These are phyloP conservation scores for Lolium rigidum DNA, from an alignment of 176 grass and related monocot species.

Conservation along the genomic window DNA sequence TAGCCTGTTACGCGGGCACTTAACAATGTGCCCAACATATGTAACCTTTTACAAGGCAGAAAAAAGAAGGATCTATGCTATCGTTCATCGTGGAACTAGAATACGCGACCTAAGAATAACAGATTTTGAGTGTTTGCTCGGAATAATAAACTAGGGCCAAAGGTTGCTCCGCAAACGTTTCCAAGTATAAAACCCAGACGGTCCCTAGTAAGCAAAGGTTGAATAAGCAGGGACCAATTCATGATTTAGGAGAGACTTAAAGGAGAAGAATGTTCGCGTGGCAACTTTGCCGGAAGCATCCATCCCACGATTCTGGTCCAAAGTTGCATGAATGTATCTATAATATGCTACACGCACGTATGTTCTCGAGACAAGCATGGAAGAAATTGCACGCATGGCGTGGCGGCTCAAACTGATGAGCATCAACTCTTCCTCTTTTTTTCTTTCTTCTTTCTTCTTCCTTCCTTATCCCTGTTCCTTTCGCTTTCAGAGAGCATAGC, in stretches of 20 bases:
- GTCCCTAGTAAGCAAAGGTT: not conserved
- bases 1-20: too few species aligned
- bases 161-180: not conserved
- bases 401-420: not conserved
- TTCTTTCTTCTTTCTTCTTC: too few species aligned
- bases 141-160: not conserved
- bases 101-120: too few species aligned
- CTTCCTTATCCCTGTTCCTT: slow-evolving; percentile 11
- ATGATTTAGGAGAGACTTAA: slow-evolving; percentile 36
- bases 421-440: too few species aligned
- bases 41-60: not conserved
- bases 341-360: not conserved
- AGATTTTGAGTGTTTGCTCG: too few species aligned
- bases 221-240: not conserved
- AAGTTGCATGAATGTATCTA: not conserved
- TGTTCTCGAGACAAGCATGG: not conserved
- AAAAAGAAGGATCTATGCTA: too few species aligned
- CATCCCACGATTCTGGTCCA: not conserved
- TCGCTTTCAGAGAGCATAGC: too few species aligned
- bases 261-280: slow-evolving; percentile 41
- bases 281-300: not conserved
- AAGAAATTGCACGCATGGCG: not conserved
- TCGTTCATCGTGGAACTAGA: too few species aligned
- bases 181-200: not conserved
- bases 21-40: not conserved